phyloP scores from a whole-genome alignment of 179 eudicot species.

The Nepenthes alata region DNA sequence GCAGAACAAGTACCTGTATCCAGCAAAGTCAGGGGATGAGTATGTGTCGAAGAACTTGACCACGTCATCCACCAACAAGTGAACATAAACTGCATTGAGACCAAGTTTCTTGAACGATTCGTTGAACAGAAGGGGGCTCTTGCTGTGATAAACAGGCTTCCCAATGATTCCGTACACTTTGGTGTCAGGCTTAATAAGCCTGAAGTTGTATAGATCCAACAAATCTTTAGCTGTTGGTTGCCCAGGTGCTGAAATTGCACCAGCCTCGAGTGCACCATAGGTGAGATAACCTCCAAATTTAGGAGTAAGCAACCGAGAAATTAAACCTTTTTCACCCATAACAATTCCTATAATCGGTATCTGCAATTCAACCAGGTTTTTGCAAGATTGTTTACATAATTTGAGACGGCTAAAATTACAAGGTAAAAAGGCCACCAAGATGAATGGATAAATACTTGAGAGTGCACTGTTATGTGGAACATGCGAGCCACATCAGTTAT shows the following conservation, averaged over 20 bases:
- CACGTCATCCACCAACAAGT: constrained; percentile 43
- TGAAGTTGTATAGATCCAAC: constrained; percentile 23
- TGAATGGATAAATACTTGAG: constrained; percentile 19
- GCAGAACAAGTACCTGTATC: constrained; percentile 28
- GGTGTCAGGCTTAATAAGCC: constrained; percentile 24
- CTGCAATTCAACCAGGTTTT: constrained; percentile 11
- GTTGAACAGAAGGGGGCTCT: constrained; percentile 40
- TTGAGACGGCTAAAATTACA: no score
- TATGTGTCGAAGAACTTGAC: constrained; percentile 33
- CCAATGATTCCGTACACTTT: constrained; percentile 39
- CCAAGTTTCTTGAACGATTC: constrained; percentile 39
- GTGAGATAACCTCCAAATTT: constrained; percentile 37
- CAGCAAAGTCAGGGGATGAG: constrained; percentile 41
- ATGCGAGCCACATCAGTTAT: constrained; percentile 29
- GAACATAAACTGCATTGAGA: constrained; percentile 41
- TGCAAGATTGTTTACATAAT: no score
- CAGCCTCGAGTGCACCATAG: constrained; percentile 35
- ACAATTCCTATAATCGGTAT: constrained; percentile 35
- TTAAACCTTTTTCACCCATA: constrained; percentile 41
- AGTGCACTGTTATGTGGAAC: constrained; percentile 28
- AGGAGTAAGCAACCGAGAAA: constrained; percentile 31
- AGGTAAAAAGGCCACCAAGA: neutral
- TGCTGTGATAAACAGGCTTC: constrained; percentile 47
- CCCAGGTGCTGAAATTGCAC: constrained; percentile 25
- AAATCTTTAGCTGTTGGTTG: constrained; percentile 31